phyloP scores from a whole-genome alignment of 352 stramenopile genomes.

The Lagenidium giganteum region DNA sequence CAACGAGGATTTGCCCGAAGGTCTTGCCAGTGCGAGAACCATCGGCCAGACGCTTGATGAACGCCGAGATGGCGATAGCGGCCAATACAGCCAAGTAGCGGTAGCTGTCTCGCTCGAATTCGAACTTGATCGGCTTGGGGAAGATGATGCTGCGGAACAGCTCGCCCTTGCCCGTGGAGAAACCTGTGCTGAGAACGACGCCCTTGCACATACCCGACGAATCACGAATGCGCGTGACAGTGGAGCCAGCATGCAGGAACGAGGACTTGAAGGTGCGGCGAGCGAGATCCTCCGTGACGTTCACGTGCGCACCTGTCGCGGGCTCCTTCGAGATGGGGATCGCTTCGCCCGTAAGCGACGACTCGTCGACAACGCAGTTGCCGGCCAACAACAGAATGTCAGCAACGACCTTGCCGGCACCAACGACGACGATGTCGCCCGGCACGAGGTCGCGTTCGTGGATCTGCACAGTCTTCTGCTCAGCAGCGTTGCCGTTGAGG shows the following conservation, averaged over 20 bases:
- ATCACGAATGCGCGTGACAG: slow-evolving; percentile 10
- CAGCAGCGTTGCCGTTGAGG: background rate
- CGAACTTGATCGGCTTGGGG: slow-evolving; percentile 25
- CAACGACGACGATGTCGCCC: slow-evolving; percentile 27
- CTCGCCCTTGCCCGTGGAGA: slow-evolving; percentile 39
- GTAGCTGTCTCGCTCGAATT: slow-evolving; percentile 41
- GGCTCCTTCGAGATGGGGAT: slow-evolving; percentile 27
- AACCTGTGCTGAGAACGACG: slow-evolving; percentile 35
- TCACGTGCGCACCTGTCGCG: background rate
- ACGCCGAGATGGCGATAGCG: slow-evolving; percentile 22
- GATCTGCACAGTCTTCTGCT: background rate
- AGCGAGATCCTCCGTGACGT: slow-evolving; percentile 15
- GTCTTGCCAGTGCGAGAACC: slow-evolving; percentile 7
- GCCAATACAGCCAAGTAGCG: slow-evolving; percentile 32
- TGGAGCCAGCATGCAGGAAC: slow-evolving; percentile 20
- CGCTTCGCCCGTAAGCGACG: slow-evolving; percentile 27
- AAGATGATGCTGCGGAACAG: slow-evolving; percentile 38
- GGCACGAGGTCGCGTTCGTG: slow-evolving; percentile 25
- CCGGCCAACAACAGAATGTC: slow-evolving; percentile 28
- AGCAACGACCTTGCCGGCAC: slow-evolving; percentile 16
- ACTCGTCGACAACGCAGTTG: slow-evolving; percentile 26
- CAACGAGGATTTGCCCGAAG: slow-evolving; percentile 17
- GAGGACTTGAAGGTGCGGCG: slow-evolving; percentile 16
- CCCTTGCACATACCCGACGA: slow-evolving; percentile 13
- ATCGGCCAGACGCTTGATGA: slow-evolving; percentile 26